Evolutionary conservation across 2,329 filamentous ascomycete genomes (phyloP).

Genomic region (Neopestalotiopsis sp.): DNA sequence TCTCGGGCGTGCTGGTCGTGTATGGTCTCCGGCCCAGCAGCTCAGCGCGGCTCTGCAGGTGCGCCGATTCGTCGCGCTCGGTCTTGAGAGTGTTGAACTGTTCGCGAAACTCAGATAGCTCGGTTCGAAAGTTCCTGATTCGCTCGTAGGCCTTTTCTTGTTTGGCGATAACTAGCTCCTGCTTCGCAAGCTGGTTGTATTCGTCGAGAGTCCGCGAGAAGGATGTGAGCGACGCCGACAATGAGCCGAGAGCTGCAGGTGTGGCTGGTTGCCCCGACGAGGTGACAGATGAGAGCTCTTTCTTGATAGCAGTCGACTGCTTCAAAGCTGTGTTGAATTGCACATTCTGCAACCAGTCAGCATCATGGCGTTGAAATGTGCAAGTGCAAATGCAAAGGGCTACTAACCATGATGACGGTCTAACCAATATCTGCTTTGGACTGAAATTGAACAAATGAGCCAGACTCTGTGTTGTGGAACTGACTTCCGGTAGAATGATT

Average conservation of each 20-base stretch:
- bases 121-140: slow-evolving; percentile 81
- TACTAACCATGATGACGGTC: slow-evolving; percentile 5
- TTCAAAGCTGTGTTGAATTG: slow-evolving; percentile 87
- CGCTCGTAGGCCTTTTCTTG: slow-evolving; percentile 89
- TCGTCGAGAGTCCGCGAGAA: slow-evolving; percentile 92
- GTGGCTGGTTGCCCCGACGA: slow-evolving; percentile 61
- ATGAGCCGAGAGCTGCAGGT: slow-evolving; percentile 62
- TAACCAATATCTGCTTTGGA: background rate
- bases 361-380: no score
- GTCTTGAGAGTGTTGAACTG: slow-evolving; percentile 80
- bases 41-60: slow-evolving; percentile 73
- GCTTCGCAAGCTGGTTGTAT: slow-evolving; percentile 82
- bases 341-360: slow-evolving; percentile 59
- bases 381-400: background rate
- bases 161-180: slow-evolving; percentile 89
- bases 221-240: slow-evolving; percentile 71
- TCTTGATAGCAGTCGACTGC: slow-evolving; percentile 80
- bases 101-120: slow-evolving; percentile 79
- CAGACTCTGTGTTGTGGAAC: no score
- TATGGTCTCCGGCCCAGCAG: slow-evolving; percentile 86
- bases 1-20: slow-evolving; percentile 80
- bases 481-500: no score
- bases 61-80: slow-evolving; percentile 75
- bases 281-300: slow-evolving; percentile 74
- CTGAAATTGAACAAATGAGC: no score